phyloP scores from a whole-genome alignment of 106 monocot species.

The Ottelia alismoides region DNA sequence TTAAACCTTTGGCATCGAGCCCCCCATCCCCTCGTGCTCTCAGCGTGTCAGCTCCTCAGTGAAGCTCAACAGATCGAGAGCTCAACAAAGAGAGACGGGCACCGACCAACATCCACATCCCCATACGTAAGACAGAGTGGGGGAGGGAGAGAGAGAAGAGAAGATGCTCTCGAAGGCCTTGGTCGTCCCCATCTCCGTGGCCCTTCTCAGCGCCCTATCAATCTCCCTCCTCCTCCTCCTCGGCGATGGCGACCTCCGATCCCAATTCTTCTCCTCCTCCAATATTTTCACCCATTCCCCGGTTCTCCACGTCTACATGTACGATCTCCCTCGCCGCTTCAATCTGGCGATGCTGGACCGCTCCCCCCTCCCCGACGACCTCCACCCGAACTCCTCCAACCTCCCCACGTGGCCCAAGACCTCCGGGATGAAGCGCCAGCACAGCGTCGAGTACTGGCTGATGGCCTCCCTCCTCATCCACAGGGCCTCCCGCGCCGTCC shows the following conservation, averaged over 20 bases:
- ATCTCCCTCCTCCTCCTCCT: slow-evolving; percentile 12
- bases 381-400: slow-evolving; percentile 41
- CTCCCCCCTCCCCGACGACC: not conserved
- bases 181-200: slow-evolving; percentile 11
- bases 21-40: no score
- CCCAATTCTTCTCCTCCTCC: no score
- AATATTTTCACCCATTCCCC: slow-evolving; percentile 7
- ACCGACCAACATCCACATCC: no score
- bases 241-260: slow-evolving; percentile 8
- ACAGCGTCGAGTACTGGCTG: no score
- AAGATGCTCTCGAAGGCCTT: slow-evolving; percentile 5
- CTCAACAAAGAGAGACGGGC: no score
- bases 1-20: no score
- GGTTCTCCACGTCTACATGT: slow-evolving; percentile 66
- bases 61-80: no score
- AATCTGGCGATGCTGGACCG: slow-evolving; percentile 54
- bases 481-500: slow-evolving; percentile 42
- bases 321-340: slow-evolving; percentile 71
- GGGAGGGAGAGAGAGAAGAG: slow-evolving; percentile 1
- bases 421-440: slow-evolving; percentile 68
- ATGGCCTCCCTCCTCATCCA: slow-evolving; percentile 82
- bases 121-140: not conserved
- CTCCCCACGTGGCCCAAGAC: no score
- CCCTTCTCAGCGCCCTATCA: no score
- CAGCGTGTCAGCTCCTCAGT: no score